These are phyloP conservation scores for Volvariella surrecta DNA, from an alignment of 1,284 basidiomycete genomes.

Conservation along the genomic window DNA sequence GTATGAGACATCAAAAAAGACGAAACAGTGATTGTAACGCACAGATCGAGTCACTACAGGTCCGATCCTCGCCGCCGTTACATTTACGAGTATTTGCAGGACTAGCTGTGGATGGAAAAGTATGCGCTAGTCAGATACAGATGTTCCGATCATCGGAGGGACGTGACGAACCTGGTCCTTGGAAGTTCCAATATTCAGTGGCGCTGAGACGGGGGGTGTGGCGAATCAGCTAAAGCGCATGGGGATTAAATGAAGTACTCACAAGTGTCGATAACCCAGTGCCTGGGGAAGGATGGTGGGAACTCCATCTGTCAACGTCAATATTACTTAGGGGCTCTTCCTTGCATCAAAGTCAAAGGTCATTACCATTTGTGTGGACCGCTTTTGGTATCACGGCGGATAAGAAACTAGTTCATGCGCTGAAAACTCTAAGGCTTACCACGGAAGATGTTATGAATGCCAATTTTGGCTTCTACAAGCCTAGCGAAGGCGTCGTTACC, in stretches of 20 bases:
- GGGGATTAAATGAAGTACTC: slow-evolving; percentile 9
- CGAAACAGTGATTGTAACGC: slow-evolving; percentile 9
- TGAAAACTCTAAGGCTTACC: slow-evolving; percentile 16
- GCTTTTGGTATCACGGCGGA: slow-evolving; percentile 15
- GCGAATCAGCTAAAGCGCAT: background rate
- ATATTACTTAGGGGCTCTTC: slow-evolving; percentile 1
- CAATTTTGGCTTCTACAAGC: slow-evolving; percentile 29
- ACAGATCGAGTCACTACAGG: slow-evolving; percentile 34
- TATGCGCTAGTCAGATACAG: too few relatives aligned
- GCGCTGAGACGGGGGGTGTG: slow-evolving; percentile 18
- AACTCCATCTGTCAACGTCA: slow-evolving; percentile 28
- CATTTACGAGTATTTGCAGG: slow-evolving; percentile 27
- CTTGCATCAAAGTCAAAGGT: too few relatives aligned
- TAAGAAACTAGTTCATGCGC: background rate
- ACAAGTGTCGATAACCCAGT: slow-evolving; percentile 38
- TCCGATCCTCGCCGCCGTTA: slow-evolving; percentile 28
- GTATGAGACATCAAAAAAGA: background rate
- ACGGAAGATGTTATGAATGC: slow-evolving; percentile 26
- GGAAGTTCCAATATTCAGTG: slow-evolving; percentile 37
- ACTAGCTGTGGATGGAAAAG: slow-evolving; percentile 14
- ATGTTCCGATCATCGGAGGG: too few relatives aligned
- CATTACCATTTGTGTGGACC: slow-evolving; percentile 29
- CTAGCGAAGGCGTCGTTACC: slow-evolving; percentile 30
- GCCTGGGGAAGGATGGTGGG: slow-evolving; percentile 29
- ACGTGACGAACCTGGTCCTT: slow-evolving; percentile 20